Base-by-base conservation (phyloP, 768 basidiomycete genomes). In the Epithele typhae region DNA sequence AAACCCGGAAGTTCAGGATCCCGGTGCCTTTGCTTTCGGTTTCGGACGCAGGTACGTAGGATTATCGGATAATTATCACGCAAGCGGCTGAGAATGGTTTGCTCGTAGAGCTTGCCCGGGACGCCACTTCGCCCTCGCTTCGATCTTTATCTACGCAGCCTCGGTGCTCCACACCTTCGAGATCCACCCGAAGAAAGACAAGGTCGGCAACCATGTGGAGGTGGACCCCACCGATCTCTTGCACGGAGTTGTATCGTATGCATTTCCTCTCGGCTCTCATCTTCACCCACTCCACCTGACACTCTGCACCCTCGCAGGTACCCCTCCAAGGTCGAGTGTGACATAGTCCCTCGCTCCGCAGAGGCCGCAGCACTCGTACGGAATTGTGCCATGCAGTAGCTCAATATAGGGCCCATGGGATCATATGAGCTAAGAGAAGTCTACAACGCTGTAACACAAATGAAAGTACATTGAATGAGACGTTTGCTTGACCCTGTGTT, bases 61-160 rank as follows among this genome's bases (percentile, higher is more conserved):
- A 37, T 14, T 32, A 7, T 35, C 40, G n/a, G n/a, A n/a, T n/a
- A n/a, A n/a, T 17, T n/a, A 5, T 11, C 17, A 7, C 19, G 17
- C 15, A 18, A 17, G 33, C 27, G n/a, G 27, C 8, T n/a, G n/a
- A n/a, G n/a, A n/a, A 7, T 19, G 17, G 17, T 7, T 38, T 21
- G 30, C 17, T n/a, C 21, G 5, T 21, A 45, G 44, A 19, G 44
- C 35, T 4, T 45, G 44, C 25, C 44, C 44, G 7, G 44, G 36
- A 6, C 44, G 44, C 18, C 44, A 45, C 19, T 37, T 45, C 30
- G 44, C 44, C n/a, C 21, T 45, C 10, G 44, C 44, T 6, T 45
- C 44, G 4, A 25, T 45, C 37, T 25, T 30, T 18, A 45, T 45
- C 21, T 45, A 45, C 36, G 44, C 37, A 3, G 35, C 44, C 4